A percentile compares a stretch with the other conserved stretches of the same genome.
Conservation (phyloP, 1,139 yeast genomes). For the Saccharomycopsis hybrid region DNA sequence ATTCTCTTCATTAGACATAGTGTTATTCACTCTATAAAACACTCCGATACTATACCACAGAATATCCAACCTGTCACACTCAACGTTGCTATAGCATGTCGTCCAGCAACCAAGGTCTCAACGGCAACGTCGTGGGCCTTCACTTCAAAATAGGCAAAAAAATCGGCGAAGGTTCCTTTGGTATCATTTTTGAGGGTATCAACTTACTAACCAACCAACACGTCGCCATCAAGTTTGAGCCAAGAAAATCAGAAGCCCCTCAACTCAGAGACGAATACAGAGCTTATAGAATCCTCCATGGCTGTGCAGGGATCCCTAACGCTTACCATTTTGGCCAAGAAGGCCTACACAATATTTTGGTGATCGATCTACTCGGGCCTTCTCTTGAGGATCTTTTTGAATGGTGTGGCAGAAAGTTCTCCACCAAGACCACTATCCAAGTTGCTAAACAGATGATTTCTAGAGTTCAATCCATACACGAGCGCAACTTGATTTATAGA, state of each 20-base stretch:
- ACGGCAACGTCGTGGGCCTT: slow-evolving; percentile 44
- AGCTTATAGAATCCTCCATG: slow-evolving; percentile 81
- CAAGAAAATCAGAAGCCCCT: slow-evolving; percentile 95
- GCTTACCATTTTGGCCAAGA: slow-evolving; percentile 98
- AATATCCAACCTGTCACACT: too few relatives aligned
- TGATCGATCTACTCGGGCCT: slow-evolving; percentile 91
- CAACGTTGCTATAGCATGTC: not conserved
- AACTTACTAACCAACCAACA: slow-evolving; percentile 76
- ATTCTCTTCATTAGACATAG: too few relatives aligned
- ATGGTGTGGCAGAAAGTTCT: slow-evolving; percentile 93
- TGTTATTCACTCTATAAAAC: too few relatives aligned
- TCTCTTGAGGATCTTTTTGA: slow-evolving; percentile 93
- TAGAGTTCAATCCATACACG: slow-evolving; percentile 81
- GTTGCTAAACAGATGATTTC: slow-evolving; percentile 89
- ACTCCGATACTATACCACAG: too few relatives aligned
- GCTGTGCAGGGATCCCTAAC: slow-evolving; percentile 81
- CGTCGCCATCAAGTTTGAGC: slow-evolving; percentile 75
- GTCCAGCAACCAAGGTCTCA: slow-evolving; percentile 16
- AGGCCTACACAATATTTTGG: slow-evolving; percentile 89
- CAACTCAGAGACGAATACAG: slow-evolving; percentile 93
- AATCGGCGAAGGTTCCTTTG: slow-evolving; percentile 98
- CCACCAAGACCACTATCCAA: slow-evolving; percentile 82
- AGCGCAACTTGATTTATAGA: slow-evolving; percentile 83
- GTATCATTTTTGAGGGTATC: slow-evolving; percentile 92
- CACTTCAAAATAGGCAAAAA: slow-evolving; percentile 95